phyloP scores from a whole-genome alignment of 495 filamentous ascomycete genomes.

The Trichoderma erinaceum region DNA sequence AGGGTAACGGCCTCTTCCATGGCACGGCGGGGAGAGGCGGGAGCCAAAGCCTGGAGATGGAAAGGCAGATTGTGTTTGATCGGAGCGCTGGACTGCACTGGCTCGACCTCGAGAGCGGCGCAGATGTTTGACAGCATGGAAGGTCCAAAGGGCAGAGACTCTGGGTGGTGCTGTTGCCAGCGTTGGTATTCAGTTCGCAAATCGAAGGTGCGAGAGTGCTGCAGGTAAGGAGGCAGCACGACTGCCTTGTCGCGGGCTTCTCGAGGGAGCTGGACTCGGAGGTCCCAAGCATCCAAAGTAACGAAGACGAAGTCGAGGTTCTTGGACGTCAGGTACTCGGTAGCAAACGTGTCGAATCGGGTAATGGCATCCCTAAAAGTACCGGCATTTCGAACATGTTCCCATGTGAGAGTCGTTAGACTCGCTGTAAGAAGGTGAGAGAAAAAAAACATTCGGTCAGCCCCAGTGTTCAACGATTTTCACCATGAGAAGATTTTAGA shows the following conservation, averaged over 20 bases:
- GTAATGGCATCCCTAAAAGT: constrained; percentile 95
- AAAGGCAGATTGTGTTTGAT: constrained; percentile 99
- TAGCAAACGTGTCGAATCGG: constrained; percentile 86
- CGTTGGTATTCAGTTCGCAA: constrained; percentile 93
- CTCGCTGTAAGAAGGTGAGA: constrained; percentile 55
- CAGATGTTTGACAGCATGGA: constrained; percentile 95
- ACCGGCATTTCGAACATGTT: constrained; percentile 93
- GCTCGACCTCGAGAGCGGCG: constrained; percentile 93
- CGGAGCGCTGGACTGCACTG: constrained; percentile 90
- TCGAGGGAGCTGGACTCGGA: constrained; percentile 92
- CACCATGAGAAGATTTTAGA: neutral
- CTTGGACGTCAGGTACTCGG: constrained; percentile 76
- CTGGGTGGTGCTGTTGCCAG: constrained; percentile 97
- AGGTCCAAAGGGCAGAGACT: constrained; percentile 93
- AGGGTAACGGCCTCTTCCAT: constrained; percentile 97
- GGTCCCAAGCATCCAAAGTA: constrained; percentile 95
- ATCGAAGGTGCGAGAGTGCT: constrained; percentile 95
- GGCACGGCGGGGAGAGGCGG: constrained; percentile 91
- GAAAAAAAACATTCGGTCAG: constrained; percentile 22
- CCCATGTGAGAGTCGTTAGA: constrained; percentile 96
- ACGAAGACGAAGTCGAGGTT: constrained; percentile 96
- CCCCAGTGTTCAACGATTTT: constrained; percentile 1
- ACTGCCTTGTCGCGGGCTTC: constrained; percentile 98
- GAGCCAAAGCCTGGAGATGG: constrained; percentile 91
- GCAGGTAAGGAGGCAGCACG: constrained; percentile 90